These are phyloP conservation scores for Nakazawaea holstii DNA, from an alignment of 805 yeast genomes.

Conservation along the genomic window DNA sequence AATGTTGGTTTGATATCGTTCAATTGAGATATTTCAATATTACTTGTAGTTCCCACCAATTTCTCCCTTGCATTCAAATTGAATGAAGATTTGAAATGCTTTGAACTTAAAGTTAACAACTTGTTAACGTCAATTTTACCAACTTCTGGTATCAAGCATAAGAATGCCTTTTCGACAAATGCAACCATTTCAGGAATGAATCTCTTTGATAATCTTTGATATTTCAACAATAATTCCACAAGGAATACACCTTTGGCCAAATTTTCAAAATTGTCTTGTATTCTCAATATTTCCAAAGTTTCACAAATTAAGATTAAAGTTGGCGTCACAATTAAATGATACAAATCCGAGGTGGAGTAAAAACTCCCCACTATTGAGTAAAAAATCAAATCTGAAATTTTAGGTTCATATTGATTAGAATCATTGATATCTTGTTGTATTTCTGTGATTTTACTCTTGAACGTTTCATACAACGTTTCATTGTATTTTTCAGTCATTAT, in stretches of 20 bases:
- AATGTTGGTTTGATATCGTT: not conserved
- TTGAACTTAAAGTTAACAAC: slow-evolving; percentile 10
- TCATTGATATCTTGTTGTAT: slow-evolving; percentile 48
- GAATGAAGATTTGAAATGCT: slow-evolving; percentile 14
- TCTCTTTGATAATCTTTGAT: slow-evolving; percentile 78
- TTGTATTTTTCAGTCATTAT: slow-evolving; percentile 61
- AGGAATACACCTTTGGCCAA: slow-evolving; percentile 59
- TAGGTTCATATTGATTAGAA: slow-evolving; percentile 27
- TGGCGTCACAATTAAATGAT: slow-evolving; percentile 88
- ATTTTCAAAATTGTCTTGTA: slow-evolving; percentile 23
- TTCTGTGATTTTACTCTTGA: slow-evolving; percentile 51
- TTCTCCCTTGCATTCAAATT: slow-evolving; percentile 13
- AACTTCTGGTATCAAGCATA: slow-evolving; percentile 36
- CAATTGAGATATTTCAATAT: not conserved
- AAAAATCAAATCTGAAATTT: slow-evolving; percentile 55
- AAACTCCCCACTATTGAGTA: slow-evolving; percentile 68
- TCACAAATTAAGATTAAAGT: slow-evolving; percentile 69
- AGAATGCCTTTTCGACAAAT: slow-evolving; percentile 49
- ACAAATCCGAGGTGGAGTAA: slow-evolving; percentile 93
- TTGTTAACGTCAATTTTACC: slow-evolving; percentile 18
- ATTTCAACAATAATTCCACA: slow-evolving; percentile 59
- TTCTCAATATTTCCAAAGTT: slow-evolving; percentile 49
- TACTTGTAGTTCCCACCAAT: slow-evolving; percentile 2
- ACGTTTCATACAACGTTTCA: slow-evolving; percentile 53
- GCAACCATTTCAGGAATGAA: slow-evolving; percentile 71